These are phyloP conservation scores for Brassica incana DNA, from an alignment of 345 rosid species.

Conservation along the genomic window DNA sequence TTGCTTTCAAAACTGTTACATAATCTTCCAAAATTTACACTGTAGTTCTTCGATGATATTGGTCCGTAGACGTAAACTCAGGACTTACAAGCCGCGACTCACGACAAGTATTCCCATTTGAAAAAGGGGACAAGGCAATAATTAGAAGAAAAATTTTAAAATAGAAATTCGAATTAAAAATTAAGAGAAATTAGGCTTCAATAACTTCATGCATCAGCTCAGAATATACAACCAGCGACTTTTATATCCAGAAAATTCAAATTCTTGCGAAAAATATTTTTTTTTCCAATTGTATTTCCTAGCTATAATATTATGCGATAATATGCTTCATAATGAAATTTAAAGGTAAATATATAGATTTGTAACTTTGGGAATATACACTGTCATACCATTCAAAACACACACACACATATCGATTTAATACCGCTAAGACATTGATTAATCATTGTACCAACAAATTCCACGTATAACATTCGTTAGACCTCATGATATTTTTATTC, in stretches of 20 bases:
- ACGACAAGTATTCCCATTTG: constrained; percentile 23
- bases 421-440: not conserved
- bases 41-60: constrained; percentile 8
- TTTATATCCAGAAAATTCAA: not conserved
- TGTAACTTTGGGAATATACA: not conserved
- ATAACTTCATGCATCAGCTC: not conserved
- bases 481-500: not conserved
- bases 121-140: constrained; percentile 7
- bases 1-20: constrained; percentile 1
- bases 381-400: not conserved
- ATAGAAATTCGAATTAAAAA: constrained; percentile 4
- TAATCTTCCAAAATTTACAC: constrained; percentile 6
- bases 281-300: not conserved
- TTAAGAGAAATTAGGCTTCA: not conserved
- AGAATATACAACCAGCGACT: not conserved
- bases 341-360: not conserved
- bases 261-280: not conserved
- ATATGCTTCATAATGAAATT: not conserved
- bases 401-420: not conserved
- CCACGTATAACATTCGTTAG: not conserved
- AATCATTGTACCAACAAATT: not conserved
- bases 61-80: constrained; percentile 23
- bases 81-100: not conserved
- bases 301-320: not conserved
- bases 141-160: not conserved